phyloP scores from a whole-genome alignment of 139 green algal species.

The Tetraselmis chui region DNA sequence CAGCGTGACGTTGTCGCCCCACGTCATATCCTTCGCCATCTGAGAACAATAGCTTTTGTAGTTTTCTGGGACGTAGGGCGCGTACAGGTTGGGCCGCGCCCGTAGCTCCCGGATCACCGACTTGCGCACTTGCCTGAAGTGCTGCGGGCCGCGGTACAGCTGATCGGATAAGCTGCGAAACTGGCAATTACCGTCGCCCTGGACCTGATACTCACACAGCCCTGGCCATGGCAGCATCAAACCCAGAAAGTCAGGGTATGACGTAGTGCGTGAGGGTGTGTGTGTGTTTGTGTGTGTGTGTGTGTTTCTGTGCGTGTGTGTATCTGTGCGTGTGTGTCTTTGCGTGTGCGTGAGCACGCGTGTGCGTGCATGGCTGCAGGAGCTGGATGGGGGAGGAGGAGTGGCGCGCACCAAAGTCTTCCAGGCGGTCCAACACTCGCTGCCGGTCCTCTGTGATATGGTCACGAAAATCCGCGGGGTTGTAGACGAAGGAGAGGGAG shows the following conservation, averaged over 20 bases:
- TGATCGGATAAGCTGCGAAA: constrained; percentile 75
- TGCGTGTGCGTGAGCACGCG: too few relatives aligned
- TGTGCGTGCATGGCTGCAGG: too few relatives aligned
- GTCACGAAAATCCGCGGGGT: neutral
- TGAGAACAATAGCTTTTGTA: constrained; percentile 47
- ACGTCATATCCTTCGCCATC: constrained; percentile 46
- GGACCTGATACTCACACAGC: constrained; percentile 45
- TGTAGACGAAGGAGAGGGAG: neutral
- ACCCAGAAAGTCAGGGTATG: too few relatives aligned
- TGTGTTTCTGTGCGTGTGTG: too few relatives aligned
- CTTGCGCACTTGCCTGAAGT: constrained; percentile 52
- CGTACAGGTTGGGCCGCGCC: constrained; percentile 38
- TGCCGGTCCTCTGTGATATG: neutral
- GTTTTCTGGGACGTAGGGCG: constrained; percentile 34
- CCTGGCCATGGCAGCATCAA: too few relatives aligned
- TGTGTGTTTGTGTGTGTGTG: too few relatives aligned
- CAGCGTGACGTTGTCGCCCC: constrained; percentile 82
- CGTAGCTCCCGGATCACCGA: constrained; percentile 49
- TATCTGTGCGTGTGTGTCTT: too few relatives aligned
- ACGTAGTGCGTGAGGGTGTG: too few relatives aligned
- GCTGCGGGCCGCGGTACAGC: constrained; percentile 49
- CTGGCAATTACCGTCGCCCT: constrained; percentile 75
- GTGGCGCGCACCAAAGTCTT: neutral
- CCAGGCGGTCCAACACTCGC: neutral
- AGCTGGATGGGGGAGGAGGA: too few relatives aligned